Percentiles rank a stretch among this genome's conserved stretches.
Evolutionary conservation across 129 eudicot species (phyloP).

Genomic region (Chrysanthemum lavandulifolium): DNA sequence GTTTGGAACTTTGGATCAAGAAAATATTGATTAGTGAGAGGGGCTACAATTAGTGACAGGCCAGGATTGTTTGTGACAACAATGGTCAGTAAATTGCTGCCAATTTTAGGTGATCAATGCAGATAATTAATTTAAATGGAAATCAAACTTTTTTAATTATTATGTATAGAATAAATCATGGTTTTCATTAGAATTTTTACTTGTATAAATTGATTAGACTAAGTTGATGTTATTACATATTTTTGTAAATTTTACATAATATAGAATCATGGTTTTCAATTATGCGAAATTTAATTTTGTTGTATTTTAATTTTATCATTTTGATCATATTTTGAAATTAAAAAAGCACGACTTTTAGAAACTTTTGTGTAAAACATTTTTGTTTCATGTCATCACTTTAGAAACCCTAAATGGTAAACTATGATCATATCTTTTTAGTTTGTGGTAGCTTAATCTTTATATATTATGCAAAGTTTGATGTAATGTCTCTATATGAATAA

Average conservation of each 20-base stretch:
- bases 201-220: not conserved
- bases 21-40: conserved; percentile 7
- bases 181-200: not conserved
- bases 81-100: conserved; percentile 24
- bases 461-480: conserved; percentile 26
- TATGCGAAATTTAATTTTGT: not conserved
- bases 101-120: conserved; percentile 25
- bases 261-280: not conserved
- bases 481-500: conserved; percentile 27
- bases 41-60: conserved; percentile 23
- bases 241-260: not conserved
- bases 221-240: not conserved
- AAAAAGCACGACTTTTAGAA: not conserved
- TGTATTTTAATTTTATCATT: not conserved
- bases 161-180: not conserved
- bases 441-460: conserved; percentile 28
- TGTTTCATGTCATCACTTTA: conserved; percentile 29
- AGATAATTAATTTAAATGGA: conserved; percentile 19
- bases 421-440: conserved; percentile 33
- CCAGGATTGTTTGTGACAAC: conserved; percentile 17
- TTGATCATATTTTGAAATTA: no score
- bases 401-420: conserved; percentile 34
- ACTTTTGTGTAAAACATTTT: no score
- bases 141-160: conserved; percentile 13
- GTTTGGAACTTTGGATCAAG: not conserved